Conservation (phyloP, 75 land plant species). For the Gnetum montanum region DNA sequence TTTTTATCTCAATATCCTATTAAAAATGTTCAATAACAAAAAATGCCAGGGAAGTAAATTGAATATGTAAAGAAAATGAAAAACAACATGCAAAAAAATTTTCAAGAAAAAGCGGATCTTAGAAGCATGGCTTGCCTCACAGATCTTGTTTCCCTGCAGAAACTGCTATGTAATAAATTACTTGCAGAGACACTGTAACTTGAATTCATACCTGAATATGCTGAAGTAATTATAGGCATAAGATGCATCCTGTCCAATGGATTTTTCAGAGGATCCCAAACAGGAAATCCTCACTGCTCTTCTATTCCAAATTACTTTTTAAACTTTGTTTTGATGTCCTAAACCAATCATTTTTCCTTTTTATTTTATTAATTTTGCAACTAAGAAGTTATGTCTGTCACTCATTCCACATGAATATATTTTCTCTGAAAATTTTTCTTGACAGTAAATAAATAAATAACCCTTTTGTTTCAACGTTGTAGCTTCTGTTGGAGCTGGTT, state of each 20-base stretch:
- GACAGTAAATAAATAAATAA: no score
- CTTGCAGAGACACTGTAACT: slow-evolving; percentile 76
- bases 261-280: slow-evolving; percentile 80
- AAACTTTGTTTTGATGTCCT: no score
- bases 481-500: no score
- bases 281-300: slow-evolving; percentile 57
- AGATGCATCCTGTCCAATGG: slow-evolving; percentile 54
- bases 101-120: background rate
- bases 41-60: background rate
- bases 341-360: no score
- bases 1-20: slow-evolving; percentile 66
- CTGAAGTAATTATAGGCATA: slow-evolving; percentile 87
- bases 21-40: no score
- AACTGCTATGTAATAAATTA: slow-evolving; percentile 76
- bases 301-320: no score
- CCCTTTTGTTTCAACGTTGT: no score
- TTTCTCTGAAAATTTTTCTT: no score
- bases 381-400: no score
- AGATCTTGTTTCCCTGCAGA: slow-evolving; percentile 52
- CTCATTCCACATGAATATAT: no score
- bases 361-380: no score
- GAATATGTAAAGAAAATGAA: background rate
- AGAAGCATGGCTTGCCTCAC: slow-evolving; percentile 39
- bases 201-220: slow-evolving; percentile 84
- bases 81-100: no score